phyloP scores from a whole-genome alignment of 2,329 filamentous ascomycete genomes.

The Coniochaeta prunicola region DNA sequence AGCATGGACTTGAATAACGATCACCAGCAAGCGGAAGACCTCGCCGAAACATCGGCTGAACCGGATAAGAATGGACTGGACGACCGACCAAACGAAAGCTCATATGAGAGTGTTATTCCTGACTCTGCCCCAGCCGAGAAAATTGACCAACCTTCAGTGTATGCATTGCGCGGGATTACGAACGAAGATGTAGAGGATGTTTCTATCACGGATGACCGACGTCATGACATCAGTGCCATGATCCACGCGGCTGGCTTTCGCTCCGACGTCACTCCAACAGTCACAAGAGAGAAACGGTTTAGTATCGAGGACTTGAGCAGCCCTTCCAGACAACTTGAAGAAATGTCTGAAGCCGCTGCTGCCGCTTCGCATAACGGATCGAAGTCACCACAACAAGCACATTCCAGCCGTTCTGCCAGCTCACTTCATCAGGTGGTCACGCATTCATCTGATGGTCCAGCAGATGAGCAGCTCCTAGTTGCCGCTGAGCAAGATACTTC shows the following conservation, averaged over 20 bases:
- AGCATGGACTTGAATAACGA: background rate
- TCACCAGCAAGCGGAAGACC: background rate
- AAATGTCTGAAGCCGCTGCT: constrained; percentile 13
- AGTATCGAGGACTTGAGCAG: constrained; percentile 15
- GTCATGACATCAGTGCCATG: constrained; percentile 31
- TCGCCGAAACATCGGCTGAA: background rate
- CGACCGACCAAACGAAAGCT: background rate
- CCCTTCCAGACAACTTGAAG: constrained; percentile 21
- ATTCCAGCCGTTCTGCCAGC: background rate
- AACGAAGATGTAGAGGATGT: constrained; percentile 6
- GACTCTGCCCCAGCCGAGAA: background rate
- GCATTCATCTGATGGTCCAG: background rate
- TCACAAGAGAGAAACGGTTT: constrained; percentile 10
- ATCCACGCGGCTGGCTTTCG: constrained; percentile 42
- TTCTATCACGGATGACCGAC: constrained; percentile 24
- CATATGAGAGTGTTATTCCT: background rate
- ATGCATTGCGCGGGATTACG: background rate
- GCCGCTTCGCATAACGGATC: background rate
- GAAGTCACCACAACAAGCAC: background rate
- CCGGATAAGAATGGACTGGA: background rate
- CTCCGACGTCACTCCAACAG: constrained; percentile 32
- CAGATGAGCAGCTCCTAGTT: background rate
- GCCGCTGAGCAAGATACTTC: constrained; percentile 11
- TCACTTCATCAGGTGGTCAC: background rate
- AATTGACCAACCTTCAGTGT: background rate